Evolutionary conservation across 306 rosid species (phyloP).

Genomic region (Quercus glauca): DNA sequence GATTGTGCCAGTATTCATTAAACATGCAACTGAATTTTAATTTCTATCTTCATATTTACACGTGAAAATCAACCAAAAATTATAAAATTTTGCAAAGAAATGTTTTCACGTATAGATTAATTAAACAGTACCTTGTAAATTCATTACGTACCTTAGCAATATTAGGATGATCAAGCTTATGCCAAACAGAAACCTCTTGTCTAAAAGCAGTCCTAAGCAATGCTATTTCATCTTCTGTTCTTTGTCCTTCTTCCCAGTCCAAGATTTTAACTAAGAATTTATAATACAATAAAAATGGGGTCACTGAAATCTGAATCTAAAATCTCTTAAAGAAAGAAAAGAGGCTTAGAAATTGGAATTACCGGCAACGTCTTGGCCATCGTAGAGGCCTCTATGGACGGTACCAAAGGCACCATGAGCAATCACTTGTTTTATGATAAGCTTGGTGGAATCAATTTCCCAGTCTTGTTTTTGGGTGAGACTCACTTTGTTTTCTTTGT

Average conservation of each 20-base stretch:
- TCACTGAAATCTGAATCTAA: background rate
- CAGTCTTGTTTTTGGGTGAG: background rate
- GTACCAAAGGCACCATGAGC: background rate
- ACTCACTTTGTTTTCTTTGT: background rate
- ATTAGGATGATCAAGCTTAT: constrained; percentile 20
- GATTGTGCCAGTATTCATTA: no score
- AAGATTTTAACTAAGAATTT: background rate
- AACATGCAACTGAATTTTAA: no score
- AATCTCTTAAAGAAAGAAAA: background rate
- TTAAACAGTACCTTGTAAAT: no score
- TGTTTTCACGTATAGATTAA: background rate
- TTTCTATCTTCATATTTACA: background rate
- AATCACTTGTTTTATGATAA: background rate
- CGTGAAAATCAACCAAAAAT: background rate
- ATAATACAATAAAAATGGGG: background rate
- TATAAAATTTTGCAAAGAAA: background rate
- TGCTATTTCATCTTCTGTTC: background rate
- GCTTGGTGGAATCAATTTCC: background rate
- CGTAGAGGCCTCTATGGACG: background rate
- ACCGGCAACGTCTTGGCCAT: background rate
- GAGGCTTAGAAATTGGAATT: background rate
- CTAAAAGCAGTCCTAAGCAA: background rate
- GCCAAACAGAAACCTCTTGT: constrained; percentile 11
- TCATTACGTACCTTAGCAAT: constrained; percentile 8
- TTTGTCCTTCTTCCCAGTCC: background rate